phyloP scores from a whole-genome alignment of 1,284 basidiomycete genomes.

The Fomitopsis pinicola region DNA sequence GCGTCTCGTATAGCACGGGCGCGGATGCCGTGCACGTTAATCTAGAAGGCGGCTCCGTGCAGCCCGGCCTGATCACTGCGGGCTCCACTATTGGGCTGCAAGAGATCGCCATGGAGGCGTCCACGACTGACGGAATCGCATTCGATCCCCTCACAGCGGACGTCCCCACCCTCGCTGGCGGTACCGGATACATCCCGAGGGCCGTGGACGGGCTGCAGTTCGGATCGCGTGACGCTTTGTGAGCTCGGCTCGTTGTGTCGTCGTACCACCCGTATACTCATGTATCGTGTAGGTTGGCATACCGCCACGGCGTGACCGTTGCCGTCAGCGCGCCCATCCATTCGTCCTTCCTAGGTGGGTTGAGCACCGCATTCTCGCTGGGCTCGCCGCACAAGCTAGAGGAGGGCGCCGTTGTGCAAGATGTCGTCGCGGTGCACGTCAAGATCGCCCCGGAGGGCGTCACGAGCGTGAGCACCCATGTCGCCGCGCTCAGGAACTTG shows the following conservation, averaged over 20 bases:
- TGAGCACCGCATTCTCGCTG: constrained; percentile 66
- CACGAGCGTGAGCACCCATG: constrained; percentile 63
- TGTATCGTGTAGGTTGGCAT: constrained; percentile 42
- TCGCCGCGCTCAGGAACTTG: constrained; percentile 60
- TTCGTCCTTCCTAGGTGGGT: constrained; percentile 57
- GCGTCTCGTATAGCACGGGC: constrained; percentile 26
- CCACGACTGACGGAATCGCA: constrained; percentile 60
- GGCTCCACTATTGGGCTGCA: constrained; percentile 58
- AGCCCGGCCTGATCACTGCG: constrained; percentile 55
- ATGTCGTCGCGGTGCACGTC: constrained; percentile 69
- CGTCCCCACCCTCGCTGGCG: constrained; percentile 29
- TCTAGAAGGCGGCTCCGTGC: constrained; percentile 37
- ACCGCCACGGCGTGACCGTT: constrained; percentile 55
- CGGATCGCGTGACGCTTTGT: constrained; percentile 48
- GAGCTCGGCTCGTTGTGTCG: constrained; percentile 7
- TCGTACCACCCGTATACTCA: background rate
- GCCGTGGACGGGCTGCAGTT: constrained; percentile 51
- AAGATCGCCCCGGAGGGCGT: constrained; percentile 41
- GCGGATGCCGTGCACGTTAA: constrained; percentile 28
- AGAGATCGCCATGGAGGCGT: constrained; percentile 56
- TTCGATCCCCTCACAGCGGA: constrained; percentile 27
- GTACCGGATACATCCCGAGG: constrained; percentile 33
- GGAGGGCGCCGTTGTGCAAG: constrained; percentile 61
- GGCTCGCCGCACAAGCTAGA: constrained; percentile 61
- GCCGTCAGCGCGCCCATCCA: constrained; percentile 58